These are phyloP conservation scores for Aspergillus mulundensis DNA, from an alignment of 495 filamentous ascomycete genomes.

Conservation along the genomic window DNA sequence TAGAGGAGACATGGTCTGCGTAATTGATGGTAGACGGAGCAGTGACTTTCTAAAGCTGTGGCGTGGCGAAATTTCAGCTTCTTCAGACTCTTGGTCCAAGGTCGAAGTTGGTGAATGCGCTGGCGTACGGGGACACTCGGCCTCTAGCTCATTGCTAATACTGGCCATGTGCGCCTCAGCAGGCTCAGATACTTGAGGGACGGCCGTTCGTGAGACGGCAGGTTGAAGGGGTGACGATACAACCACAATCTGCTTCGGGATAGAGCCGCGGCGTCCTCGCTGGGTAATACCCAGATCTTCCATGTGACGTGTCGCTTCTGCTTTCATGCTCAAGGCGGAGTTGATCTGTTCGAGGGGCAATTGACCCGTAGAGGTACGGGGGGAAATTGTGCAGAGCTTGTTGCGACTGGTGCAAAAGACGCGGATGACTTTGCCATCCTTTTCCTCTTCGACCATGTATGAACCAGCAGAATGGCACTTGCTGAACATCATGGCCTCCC, in stretches of 20 bases:
- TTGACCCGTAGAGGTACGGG: neutral
- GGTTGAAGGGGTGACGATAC: constrained; percentile 13
- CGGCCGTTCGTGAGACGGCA: constrained; percentile 11
- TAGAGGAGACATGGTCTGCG: constrained; percentile 11
- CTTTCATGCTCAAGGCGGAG: neutral
- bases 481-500: constrained; percentile 19
- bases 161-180: neutral
- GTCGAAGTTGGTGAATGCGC: neutral
- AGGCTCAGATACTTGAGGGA: neutral
- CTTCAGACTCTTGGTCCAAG: neutral
- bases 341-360: neutral
- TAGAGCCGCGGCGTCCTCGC: constrained; percentile 9
- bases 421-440: constrained; percentile 12
- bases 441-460: constrained; percentile 18
- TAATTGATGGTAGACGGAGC: constrained; percentile 15
- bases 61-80: neutral
- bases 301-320: constrained; percentile 3
- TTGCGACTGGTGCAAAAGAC: constrained; percentile 13
- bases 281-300: neutral
- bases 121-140: neutral
- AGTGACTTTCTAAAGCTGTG: neutral
- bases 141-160: neutral
- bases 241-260: constrained; percentile 14
- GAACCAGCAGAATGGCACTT: neutral
- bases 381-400: neutral